Evolutionary conservation across 2,329 filamentous ascomycete species (phyloP).

Genomic region (Colletotrichum phormii): DNA sequence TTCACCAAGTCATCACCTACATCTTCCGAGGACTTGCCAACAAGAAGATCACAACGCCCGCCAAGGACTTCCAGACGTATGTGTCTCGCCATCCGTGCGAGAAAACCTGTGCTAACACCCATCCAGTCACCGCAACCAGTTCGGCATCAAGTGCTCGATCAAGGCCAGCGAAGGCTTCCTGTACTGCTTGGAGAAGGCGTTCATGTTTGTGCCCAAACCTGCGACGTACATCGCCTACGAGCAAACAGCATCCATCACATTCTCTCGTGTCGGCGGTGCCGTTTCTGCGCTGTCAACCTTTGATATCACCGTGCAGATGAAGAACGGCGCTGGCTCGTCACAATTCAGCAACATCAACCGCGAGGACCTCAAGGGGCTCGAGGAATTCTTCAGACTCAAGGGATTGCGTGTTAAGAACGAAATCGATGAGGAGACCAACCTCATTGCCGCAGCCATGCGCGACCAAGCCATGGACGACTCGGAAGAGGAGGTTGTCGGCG

Average conservation of each 20-base stretch:
- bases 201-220: conserved; percentile 99
- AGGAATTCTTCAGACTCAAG: conserved; percentile 97
- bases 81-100: background rate
- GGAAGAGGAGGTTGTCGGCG: conserved; percentile 82
- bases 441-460: conserved; percentile 83
- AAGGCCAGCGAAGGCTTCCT: conserved; percentile 98
- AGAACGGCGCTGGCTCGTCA: conserved; percentile 86
- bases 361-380: conserved; percentile 96
- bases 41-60: conserved; percentile 94
- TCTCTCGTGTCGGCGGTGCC: conserved; percentile 94
- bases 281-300: conserved; percentile 96
- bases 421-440: conserved; percentile 91
- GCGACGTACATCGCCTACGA: conserved; percentile 98
- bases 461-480: conserved; percentile 86
- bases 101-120: conserved; percentile 41
- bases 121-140: conserved; percentile 84
- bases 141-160: conserved; percentile 99
- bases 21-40: conserved; percentile 95
- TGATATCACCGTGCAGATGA: conserved; percentile 93
- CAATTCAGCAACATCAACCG: conserved; percentile 99
- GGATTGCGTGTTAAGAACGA: conserved; percentile 97
- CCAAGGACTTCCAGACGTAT: conserved; percentile 89
- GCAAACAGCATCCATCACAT: conserved; percentile 89
- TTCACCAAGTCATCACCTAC: conserved; percentile 93
- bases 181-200: conserved; percentile 97